Evolutionary conservation across 2,329 filamentous ascomycete genomes (phyloP).

Genomic region (Penicillium rolfsii): DNA sequence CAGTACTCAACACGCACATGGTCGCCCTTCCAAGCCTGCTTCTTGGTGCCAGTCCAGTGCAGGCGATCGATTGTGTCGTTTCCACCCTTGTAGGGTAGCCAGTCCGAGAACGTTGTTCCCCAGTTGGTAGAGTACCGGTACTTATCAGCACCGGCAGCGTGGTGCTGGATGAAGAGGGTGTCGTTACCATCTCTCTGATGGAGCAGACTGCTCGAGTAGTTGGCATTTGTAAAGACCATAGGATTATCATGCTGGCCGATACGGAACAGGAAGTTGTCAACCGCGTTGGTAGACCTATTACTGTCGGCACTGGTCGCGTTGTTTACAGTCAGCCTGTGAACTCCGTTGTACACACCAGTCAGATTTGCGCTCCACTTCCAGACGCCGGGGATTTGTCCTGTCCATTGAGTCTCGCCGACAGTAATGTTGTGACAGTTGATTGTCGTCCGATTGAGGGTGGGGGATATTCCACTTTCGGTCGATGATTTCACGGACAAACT

Average conservation of each 20-base stretch:
- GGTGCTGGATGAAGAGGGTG: conserved; percentile 57
- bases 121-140: conserved; percentile 68
- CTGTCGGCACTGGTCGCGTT: conserved; percentile 54
- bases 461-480: conserved; percentile 51
- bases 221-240: conserved; percentile 61
- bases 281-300: conserved; percentile 51
- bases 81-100: conserved; percentile 58
- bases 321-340: conserved; percentile 61
- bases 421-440: conserved; percentile 51
- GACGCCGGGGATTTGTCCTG: conserved; percentile 57
- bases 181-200: conserved; percentile 46
- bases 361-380: conserved; percentile 60
- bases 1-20: conserved; percentile 68
- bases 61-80: conserved; percentile 54
- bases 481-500: conserved; percentile 58
- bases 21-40: conserved; percentile 63
- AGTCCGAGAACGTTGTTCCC: conserved; percentile 62
- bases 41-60: conserved; percentile 60
- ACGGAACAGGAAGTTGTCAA: conserved; percentile 66
- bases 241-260: conserved; percentile 62
- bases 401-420: conserved; percentile 40
- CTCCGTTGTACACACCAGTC: conserved; percentile 61
- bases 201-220: conserved; percentile 61
- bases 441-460: conserved; percentile 49
- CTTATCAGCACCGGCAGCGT: conserved; percentile 63